Evolutionary conservation across 2,329 filamentous ascomycete genomes (phyloP).

Genomic region (Cytospora mali): DNA sequence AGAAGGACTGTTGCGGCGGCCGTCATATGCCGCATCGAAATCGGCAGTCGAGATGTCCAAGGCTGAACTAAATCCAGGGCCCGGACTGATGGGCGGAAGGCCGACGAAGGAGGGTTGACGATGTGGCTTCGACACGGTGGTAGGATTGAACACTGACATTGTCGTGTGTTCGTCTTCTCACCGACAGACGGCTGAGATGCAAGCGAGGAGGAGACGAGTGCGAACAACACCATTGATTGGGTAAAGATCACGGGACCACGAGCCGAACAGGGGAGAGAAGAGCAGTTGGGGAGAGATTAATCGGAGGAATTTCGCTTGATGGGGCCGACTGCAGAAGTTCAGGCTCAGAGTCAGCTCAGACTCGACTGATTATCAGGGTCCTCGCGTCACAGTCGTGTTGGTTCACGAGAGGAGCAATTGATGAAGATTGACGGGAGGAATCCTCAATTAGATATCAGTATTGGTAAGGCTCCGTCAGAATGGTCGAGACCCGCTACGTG

Average conservation of each 20-base stretch:
- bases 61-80: constrained; percentile 44
- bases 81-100: constrained; percentile 56
- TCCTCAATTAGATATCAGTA: too few species aligned
- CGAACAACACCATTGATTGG: neutral
- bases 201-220: constrained; percentile 2
- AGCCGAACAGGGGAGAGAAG: neutral
- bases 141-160: constrained; percentile 18
- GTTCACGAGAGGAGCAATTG: neutral
- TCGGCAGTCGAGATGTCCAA: constrained; percentile 49
- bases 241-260: neutral
- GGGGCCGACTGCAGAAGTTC: neutral
- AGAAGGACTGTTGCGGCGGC: constrained; percentile 16
- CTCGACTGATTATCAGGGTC: too few species aligned
- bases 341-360: too few species aligned
- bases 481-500: neutral
- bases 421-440: neutral
- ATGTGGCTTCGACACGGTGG: constrained; percentile 37
- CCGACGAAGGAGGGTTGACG: constrained; percentile 57
- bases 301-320: neutral
- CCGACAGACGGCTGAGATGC: neutral
- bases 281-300: neutral
- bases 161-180: constrained; percentile 17
- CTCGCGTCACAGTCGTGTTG: too few species aligned
- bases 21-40: constrained; percentile 39
- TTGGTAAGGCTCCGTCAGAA: too few species aligned